Conservation (phyloP, 805 yeast genomes). For the Maudiozyma serrabonitensis region DNA sequence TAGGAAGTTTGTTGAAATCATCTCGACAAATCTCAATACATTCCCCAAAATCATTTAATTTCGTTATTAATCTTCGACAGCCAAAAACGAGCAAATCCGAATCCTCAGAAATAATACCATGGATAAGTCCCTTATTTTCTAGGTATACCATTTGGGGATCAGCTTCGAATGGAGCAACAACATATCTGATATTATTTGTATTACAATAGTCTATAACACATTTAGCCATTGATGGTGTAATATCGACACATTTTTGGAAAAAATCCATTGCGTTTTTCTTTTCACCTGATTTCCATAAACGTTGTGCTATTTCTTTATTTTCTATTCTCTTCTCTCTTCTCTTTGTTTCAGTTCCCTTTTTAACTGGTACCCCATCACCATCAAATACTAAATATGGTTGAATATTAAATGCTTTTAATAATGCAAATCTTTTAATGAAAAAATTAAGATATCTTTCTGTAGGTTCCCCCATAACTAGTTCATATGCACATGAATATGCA, state of each 20-base stretch:
- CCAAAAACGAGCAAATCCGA: slow-evolving; percentile 91
- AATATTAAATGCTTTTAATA: slow-evolving; percentile 58
- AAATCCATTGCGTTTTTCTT: slow-evolving; percentile 51
- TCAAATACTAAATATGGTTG: slow-evolving; percentile 87
- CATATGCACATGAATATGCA: slow-evolving; percentile 72
- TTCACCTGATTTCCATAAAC: slow-evolving; percentile 44
- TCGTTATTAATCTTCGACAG: slow-evolving; percentile 63
- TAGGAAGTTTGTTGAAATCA: slow-evolving; percentile 40
- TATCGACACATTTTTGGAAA: slow-evolving; percentile 72
- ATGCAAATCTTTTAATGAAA: slow-evolving; percentile 53
- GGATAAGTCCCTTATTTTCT: slow-evolving; percentile 62
- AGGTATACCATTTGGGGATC: slow-evolving; percentile 93
- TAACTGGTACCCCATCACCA: slow-evolving; percentile 79
- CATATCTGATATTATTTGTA: slow-evolving; percentile 45
- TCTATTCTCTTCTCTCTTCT: slow-evolving; percentile 48
- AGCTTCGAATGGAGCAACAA: slow-evolving; percentile 98
- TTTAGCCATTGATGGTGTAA: slow-evolving; percentile 87
- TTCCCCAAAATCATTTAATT: slow-evolving; percentile 59
- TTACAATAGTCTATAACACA: slow-evolving; percentile 67
- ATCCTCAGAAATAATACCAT: slow-evolving; percentile 88
- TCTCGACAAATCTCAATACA: slow-evolving; percentile 61
- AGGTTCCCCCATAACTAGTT: slow-evolving; percentile 59
- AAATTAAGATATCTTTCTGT: slow-evolving; percentile 66
- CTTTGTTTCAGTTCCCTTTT: slow-evolving; percentile 59
- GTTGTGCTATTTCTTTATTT: slow-evolving; percentile 48